These are phyloP conservation scores for Mortierella sp. DNA, from an alignment of 371 early-diverging fungal genomes.

Conservation along the genomic window DNA sequence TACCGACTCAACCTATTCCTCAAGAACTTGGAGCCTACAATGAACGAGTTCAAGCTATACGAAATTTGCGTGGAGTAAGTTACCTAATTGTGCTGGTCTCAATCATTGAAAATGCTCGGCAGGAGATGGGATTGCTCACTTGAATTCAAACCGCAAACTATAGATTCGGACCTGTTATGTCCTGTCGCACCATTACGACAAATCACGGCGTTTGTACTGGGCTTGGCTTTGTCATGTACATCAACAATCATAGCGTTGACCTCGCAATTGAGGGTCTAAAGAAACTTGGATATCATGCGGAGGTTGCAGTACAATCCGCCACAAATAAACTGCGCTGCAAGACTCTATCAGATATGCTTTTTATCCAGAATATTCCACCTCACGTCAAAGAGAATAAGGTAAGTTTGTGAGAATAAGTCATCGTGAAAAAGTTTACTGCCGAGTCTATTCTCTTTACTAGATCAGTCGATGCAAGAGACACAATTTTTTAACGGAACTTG, in stretches of 20 bases:
- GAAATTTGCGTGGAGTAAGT: conserved; percentile 48
- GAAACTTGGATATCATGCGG: conserved; percentile 44
- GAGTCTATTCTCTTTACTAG: neutral
- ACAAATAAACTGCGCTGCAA: conserved; percentile 53
- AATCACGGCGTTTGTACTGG: conserved; percentile 44
- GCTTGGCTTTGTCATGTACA: conserved; percentile 54
- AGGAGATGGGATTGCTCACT: neutral
- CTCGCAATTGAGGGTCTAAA: conserved; percentile 32
- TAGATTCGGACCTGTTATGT: conserved; percentile 52
- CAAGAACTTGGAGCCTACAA: conserved; percentile 47
- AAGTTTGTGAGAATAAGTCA: neutral
- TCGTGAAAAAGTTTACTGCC: neutral
- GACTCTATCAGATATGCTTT: conserved; percentile 38
- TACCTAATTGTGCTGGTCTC: neutral
- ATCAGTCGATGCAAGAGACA: neutral
- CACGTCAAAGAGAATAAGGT: conserved; percentile 48
- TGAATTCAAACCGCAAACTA: neutral
- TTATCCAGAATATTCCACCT: conserved; percentile 43
- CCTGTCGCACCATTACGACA: conserved; percentile 42
- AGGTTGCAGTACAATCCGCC: conserved; percentile 45
- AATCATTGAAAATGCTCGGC: neutral
- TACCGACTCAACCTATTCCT: conserved; percentile 47
- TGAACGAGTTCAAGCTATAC: conserved; percentile 47
- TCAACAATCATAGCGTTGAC: conserved; percentile 31
- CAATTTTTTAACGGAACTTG: neutral